Conservation (phyloP, 352 stramenopile genomes). For the Globisporangium nagaii region DNA sequence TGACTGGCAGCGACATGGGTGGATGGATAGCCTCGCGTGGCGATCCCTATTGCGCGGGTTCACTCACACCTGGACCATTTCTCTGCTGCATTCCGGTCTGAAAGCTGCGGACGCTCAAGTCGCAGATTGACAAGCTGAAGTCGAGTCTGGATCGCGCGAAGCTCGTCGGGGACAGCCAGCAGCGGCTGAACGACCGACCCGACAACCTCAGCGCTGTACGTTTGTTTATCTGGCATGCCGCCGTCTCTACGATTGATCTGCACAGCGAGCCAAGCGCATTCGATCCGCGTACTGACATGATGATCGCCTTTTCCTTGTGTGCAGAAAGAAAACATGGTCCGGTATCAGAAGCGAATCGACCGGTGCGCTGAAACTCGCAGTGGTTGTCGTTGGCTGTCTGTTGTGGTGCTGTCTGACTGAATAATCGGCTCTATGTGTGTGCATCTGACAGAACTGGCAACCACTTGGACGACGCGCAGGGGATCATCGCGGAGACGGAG, state of each 20-base stretch:
- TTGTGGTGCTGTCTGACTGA: background rate
- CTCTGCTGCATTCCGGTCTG: no score
- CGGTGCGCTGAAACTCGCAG: constrained; percentile 15
- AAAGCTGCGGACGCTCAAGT: constrained; percentile 79
- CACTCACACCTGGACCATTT: background rate
- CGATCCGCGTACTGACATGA: no score
- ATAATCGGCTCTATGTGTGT: background rate
- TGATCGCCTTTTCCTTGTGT: background rate
- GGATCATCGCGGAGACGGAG: constrained; percentile 63
- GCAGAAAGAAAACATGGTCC: constrained; percentile 62
- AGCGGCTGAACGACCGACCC: constrained; percentile 41
- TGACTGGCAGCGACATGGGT: no score
- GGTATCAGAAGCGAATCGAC: constrained; percentile 71
- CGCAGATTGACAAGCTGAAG: constrained; percentile 84
- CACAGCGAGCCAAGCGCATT: no score
- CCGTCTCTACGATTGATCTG: background rate
- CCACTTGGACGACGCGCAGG: constrained; percentile 63
- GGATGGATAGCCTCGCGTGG: background rate
- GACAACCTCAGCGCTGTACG: constrained; percentile 32
- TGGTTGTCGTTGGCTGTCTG: background rate
- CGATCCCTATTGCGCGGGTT: background rate
- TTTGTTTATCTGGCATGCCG: background rate
- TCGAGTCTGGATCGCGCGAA: constrained; percentile 71
- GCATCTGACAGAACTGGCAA: constrained; percentile 43
- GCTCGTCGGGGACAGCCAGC: constrained; percentile 64